These are phyloP conservation scores for Colletotrichum tanaceti DNA, from an alignment of 2,329 filamentous ascomycete genomes.

Conservation along the genomic window DNA sequence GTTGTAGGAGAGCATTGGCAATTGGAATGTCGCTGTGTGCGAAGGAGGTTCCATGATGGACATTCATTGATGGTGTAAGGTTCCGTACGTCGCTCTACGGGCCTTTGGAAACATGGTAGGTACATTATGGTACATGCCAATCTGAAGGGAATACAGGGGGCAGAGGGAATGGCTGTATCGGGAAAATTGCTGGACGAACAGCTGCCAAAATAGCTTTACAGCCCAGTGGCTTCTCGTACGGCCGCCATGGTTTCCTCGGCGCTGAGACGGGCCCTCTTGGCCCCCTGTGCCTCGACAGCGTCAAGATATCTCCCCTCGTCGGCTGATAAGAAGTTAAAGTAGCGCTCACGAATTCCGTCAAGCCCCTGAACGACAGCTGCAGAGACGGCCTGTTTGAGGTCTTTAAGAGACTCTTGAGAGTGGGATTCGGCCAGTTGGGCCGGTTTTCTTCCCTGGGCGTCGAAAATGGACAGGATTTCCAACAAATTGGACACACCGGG, in stretches of 20 bases:
- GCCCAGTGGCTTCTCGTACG: slow-evolving; percentile 64
- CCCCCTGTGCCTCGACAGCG: slow-evolving; percentile 68
- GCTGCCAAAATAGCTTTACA: slow-evolving; percentile 45
- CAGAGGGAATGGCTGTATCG: background rate
- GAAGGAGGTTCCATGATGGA: background rate
- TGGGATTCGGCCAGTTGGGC: slow-evolving; percentile 55
- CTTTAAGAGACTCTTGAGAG: slow-evolving; percentile 51
- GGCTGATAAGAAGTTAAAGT: slow-evolving; percentile 60
- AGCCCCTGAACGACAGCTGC: slow-evolving; percentile 67
- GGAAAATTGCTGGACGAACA: background rate
- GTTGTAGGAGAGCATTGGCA: background rate
- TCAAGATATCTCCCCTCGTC: slow-evolving; percentile 66
- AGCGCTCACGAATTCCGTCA: slow-evolving; percentile 66
- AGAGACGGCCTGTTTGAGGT: slow-evolving; percentile 66
- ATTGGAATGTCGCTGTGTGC: background rate
- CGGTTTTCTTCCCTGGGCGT: slow-evolving; percentile 55
- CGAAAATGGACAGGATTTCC: slow-evolving; percentile 80
- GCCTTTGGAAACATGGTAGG: background rate
- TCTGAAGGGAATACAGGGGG: too few species aligned
- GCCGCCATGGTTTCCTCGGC: slow-evolving; percentile 69
- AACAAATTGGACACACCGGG: slow-evolving; percentile 92
- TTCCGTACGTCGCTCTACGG: background rate
- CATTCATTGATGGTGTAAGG: background rate
- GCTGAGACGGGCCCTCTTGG: slow-evolving; percentile 68
- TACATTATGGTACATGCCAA: slow-evolving; percentile 19